Base-by-base conservation (phyloP, 257 asterid genomes). In the Solanum ossicruentum region DNA sequence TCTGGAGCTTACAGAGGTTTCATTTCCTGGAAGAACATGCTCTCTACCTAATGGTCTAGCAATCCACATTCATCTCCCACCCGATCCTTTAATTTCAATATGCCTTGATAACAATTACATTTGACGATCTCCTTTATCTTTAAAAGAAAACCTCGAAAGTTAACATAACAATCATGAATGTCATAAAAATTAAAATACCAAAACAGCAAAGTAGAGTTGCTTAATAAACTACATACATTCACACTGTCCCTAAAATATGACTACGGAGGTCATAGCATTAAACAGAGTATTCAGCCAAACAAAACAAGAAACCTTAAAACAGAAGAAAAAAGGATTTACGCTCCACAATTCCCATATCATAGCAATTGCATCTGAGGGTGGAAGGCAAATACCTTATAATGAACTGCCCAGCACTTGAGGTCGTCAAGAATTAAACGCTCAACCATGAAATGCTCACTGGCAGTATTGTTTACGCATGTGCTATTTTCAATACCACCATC, bases 371-470 rank as follows among this genome's bases (percentile, higher is more conserved):
- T 77, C 5, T 0, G 17, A 26, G 63, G 26, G 82, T 77, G 63
- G 17, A 51, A 5, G 63, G 63, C 15, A 77, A 55, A 78, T 82
- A 96, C 99, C 99, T 94, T 96, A 88, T 93, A 94, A 88, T 91
- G 89, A 85, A 89, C 89, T 55, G 92, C 93, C 99, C 99, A 96
- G 89, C 93, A 92, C 85, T 93, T 84, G 60, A 96, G 97, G 90
- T 96, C 99, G 84, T 96, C 98, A 54, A 96, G 88, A 88, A 96
- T 92, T 86, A 96, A 86, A 79, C 98, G 91, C 86, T 96, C 98
- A 89, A 93, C 99, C 99, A 96, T 96, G 88, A 84, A 93, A 91
- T 96, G 99, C 83, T 96, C 99, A 71, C 98, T 94, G 85, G 99
- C 98, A n/a, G 99, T 94, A 85, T 96, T 96, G 92, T 96, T 96